Percentiles rank a stretch among this genome's conserved stretches.
phyloP scores from a whole-genome alignment of 2,329 filamentous ascomycete genomes.

The Cladophialophora immunda region DNA sequence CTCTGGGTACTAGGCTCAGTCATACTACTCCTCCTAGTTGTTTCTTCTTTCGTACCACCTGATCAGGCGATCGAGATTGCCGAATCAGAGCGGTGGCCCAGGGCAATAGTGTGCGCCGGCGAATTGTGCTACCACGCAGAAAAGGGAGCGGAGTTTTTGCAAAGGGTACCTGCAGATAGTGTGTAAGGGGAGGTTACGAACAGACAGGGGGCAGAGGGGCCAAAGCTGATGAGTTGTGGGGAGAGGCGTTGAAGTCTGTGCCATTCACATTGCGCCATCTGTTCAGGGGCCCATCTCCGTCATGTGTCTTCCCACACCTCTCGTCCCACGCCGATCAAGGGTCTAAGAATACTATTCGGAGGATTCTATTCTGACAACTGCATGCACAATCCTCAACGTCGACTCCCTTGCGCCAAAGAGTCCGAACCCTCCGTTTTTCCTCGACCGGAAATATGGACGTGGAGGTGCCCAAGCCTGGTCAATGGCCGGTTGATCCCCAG shows the following conservation, averaged over 20 bases:
- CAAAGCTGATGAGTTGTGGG: background rate
- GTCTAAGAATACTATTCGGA: background rate
- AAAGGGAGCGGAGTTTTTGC: slow-evolving; percentile 23
- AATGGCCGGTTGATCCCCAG: slow-evolving; percentile 73
- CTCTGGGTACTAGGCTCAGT: slow-evolving; percentile 28
- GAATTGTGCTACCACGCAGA: slow-evolving; percentile 30
- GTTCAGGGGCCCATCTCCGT: slow-evolving; percentile 22
- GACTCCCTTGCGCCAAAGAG: background rate
- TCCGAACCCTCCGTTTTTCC: background rate
- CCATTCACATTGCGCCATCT: slow-evolving; percentile 26
- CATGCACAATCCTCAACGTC: slow-evolving; percentile 1
- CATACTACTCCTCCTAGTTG: slow-evolving; percentile 26
- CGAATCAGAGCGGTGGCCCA: slow-evolving; percentile 21
- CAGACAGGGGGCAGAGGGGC: slow-evolving; percentile 12
- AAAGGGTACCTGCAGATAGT: slow-evolving; percentile 29
- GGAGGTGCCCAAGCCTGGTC: slow-evolving; percentile 60
- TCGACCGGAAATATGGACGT: slow-evolving; percentile 15
- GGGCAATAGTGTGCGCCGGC: slow-evolving; percentile 22
- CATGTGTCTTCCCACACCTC: slow-evolving; percentile 15
- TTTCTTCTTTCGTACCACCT: slow-evolving; percentile 23
- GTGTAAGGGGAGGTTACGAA: slow-evolving; percentile 17
- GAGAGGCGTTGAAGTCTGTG: slow-evolving; percentile 12
- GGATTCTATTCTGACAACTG: background rate
- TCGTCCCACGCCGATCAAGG: slow-evolving; percentile 1
- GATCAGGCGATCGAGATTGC: slow-evolving; percentile 22